Evolutionary conservation across 176 grass and related monocot genomes (phyloP).

Genomic region (Carex myosuroides): DNA sequence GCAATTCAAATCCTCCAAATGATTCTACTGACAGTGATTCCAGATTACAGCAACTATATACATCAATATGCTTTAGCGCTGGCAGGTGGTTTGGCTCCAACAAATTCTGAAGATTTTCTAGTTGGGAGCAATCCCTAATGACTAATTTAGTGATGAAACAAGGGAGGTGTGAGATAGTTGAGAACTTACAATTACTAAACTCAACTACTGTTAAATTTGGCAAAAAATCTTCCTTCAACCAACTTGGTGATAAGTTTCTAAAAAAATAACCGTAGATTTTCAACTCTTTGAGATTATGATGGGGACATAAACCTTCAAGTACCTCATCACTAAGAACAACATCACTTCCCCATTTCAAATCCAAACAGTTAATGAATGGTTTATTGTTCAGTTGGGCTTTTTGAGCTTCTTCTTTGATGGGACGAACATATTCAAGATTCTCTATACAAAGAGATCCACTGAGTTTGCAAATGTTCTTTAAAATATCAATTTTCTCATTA

Average conservation of each 20-base stretch:
- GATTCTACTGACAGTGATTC: not conserved
- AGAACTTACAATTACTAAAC: not conserved
- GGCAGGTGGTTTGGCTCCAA: not conserved
- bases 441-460: not conserved
- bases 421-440: not conserved
- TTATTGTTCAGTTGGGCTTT: constrained; percentile 6
- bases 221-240: not conserved
- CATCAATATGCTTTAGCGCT: not conserved
- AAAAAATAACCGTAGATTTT: not conserved
- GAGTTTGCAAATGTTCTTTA: not conserved
- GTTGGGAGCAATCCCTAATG: not conserved
- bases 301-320: constrained; percentile 16
- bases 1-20: not conserved
- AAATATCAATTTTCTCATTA: not conserved
- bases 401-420: not conserved
- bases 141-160: not conserved
- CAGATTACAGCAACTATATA: not conserved
- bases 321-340: not conserved
- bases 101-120: not conserved
- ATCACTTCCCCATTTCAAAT: not conserved
- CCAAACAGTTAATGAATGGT: not conserved
- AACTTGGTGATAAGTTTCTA: not conserved
- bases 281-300: constrained; percentile 13
- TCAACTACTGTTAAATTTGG: not conserved
- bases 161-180: not conserved